phyloP scores from a whole-genome alignment of 495 filamentous ascomycete species.

The Bacidia rubella region DNA sequence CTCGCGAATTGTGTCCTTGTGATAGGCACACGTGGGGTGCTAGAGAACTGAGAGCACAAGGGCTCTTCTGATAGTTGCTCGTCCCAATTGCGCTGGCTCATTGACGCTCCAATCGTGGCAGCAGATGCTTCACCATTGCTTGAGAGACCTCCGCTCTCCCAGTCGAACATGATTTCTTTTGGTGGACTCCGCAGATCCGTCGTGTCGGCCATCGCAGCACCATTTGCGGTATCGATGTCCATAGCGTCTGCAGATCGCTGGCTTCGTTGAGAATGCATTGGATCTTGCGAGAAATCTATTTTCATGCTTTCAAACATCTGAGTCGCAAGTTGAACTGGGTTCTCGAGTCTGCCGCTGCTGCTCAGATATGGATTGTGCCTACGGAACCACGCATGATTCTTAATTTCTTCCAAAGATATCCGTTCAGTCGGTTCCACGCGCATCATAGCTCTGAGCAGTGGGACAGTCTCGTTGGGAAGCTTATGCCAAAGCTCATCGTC shows the following conservation, averaged over 20 bases:
- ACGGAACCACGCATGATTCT: constrained; percentile 91
- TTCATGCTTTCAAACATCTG: constrained; percentile 86
- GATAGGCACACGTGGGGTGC: constrained; percentile 63
- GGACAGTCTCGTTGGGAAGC: constrained; percentile 61
- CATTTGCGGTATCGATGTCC: constrained; percentile 26
- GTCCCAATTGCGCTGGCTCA: constrained; percentile 31
- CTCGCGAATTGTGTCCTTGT: constrained; percentile 76
- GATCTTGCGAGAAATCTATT: constrained; percentile 71
- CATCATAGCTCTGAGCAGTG: constrained; percentile 90
- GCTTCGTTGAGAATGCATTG: constrained; percentile 34
- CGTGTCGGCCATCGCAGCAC: constrained; percentile 10
- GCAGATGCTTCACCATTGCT: not conserved
- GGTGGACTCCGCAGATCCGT: constrained; percentile 71
- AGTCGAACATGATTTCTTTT: constrained; percentile 62
- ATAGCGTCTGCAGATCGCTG: constrained; percentile 30
- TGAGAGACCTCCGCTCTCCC: constrained; percentile 42
- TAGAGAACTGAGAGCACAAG: constrained; percentile 82
- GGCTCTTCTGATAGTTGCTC: constrained; percentile 73
- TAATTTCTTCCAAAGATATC: constrained; percentile 80
- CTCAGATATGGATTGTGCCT: constrained; percentile 64
- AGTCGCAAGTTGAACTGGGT: constrained; percentile 73
- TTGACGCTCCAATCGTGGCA: constrained; percentile 16
- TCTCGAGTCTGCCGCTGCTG: constrained; percentile 57
- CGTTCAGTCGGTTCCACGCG: constrained; percentile 58
- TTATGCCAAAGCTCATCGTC: constrained; percentile 77